Conservation (phyloP, 352 stramenopile species). For the Peronospora destructor region DNA sequence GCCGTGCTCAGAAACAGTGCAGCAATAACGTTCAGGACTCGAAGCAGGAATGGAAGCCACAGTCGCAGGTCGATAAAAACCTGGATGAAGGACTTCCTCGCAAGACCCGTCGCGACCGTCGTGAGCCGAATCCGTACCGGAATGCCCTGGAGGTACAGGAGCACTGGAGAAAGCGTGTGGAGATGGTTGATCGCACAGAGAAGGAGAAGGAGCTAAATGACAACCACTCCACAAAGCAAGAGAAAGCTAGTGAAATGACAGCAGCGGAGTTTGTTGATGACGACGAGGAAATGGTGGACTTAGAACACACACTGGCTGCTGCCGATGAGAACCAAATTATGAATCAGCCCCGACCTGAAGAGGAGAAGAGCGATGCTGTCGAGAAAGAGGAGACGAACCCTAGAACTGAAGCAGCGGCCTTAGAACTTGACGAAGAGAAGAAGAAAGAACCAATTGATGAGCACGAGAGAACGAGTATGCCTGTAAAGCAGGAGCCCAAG, state of each 20-base stretch:
- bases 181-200: constrained; percentile 64
- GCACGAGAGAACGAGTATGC: constrained; percentile 26
- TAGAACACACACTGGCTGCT: constrained; percentile 54
- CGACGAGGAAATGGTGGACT: constrained; percentile 56
- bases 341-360: constrained; percentile 40
- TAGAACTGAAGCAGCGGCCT: constrained; percentile 41
- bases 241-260: constrained; percentile 37
- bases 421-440: constrained; percentile 58
- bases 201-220: constrained; percentile 36
- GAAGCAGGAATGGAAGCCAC: constrained; percentile 46
- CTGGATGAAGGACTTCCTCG: constrained; percentile 42
- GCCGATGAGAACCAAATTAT: constrained; percentile 65
- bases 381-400: constrained; percentile 29
- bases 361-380: constrained; percentile 44
- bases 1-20: constrained; percentile 41
- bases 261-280: constrained; percentile 63
- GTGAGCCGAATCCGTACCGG: constrained; percentile 92
- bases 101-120: constrained; percentile 72
- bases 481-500: constrained; percentile 26
- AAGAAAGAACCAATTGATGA: constrained; percentile 27
- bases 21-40: constrained; percentile 54
- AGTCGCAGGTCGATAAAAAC: constrained; percentile 38
- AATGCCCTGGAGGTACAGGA: constrained; percentile 93
- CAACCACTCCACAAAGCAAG: constrained; percentile 30
- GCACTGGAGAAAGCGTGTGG: constrained; percentile 96